Base-by-base conservation (phyloP, 2,329 filamentous ascomycete species). In the Beauveria asiatica region DNA sequence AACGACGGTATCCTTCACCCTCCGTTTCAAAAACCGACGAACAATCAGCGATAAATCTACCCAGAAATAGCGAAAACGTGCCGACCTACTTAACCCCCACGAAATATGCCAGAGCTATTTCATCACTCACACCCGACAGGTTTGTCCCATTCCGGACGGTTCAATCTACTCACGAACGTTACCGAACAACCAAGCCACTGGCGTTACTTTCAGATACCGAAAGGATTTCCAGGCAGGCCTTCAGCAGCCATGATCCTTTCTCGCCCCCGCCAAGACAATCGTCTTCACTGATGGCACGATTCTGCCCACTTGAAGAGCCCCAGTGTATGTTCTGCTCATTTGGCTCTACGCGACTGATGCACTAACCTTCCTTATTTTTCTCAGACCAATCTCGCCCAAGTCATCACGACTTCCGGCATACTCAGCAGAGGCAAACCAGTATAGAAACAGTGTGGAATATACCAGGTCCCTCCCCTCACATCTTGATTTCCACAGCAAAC, bases 371-470 rank as follows among this genome's bases (percentile, higher is more conserved):
- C 8, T 3, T 11, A 8, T 19, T 17, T 19, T 11, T 37, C 30
- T n/a, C 10, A 59, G 57, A 37, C 21, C 48, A 25, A n/a, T 39
- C 25, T 19, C 46, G 8, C 9, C 1, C n/a, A 3, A 13, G 5
- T 27, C 16, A 7, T 27, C 46, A 10, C 5, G 27, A 48, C 11
- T 44, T 21, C 16, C 30, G 23, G 37, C 19, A 6, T 33, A 25
- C 49, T 13, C 49, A 53, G 27, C 70, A 72, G 42, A 70, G 80
- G 60, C 78, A 86, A 68, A 76, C 84, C 62, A 92, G 88, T 70
- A 75, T 79, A 63, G 87, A 88, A 3, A 81, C 86, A 10, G 80
- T 93, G 19, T 96, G 90, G 90, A 83, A 85, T 19, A 85, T 94
- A 11, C 89, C 90, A 27, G 88, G 89, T n/a, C 69, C 83, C 10